A percentile compares a stretch with the other conserved stretches of the same genome.
Conservation (phyloP, 2,329 filamentous ascomycete species). For the Aspergillus sp. region DNA sequence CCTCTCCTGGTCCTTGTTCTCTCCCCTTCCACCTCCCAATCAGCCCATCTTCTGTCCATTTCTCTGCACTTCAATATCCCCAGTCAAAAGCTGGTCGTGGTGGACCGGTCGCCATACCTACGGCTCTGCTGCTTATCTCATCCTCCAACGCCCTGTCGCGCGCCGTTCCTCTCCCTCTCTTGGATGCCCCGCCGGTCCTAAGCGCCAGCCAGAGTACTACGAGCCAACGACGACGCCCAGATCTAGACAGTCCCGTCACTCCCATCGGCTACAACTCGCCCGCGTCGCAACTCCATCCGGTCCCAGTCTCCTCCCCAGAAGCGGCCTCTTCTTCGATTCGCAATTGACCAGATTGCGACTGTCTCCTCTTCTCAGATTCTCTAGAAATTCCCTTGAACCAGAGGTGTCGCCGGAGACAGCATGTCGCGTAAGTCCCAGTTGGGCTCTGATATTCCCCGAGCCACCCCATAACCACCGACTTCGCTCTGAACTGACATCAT, state of each 20-base stretch:
- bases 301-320: conserved; percentile 4
- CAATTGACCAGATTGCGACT: conserved; percentile 13
- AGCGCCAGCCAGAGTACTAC: conserved; percentile 32
- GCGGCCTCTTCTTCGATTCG: not conserved
- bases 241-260: conserved; percentile 16
- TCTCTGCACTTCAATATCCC: too few species aligned
- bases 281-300: conserved; percentile 4
- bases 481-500: conserved; percentile 20
- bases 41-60: too few species aligned
- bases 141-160: conserved; percentile 4
- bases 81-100: too few species aligned
- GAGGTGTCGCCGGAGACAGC: conserved; percentile 16
- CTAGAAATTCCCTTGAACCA: conserved; percentile 1
- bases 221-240: conserved; percentile 5
- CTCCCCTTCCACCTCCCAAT: too few species aligned
- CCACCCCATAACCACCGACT: conserved; percentile 17
- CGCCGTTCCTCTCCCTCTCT: conserved; percentile 5
- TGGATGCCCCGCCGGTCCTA: conserved; percentile 36
- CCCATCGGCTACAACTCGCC: conserved; percentile 8
- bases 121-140: conserved; percentile 2
- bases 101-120: too few species aligned
- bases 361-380: not conserved
- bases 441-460: conserved; percentile 21
- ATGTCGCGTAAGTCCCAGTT: conserved; percentile 37
- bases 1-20: too few species aligned